Conservation (phyloP, 2,329 filamentous ascomycete genomes). For the Aspergillus sp. region DNA sequence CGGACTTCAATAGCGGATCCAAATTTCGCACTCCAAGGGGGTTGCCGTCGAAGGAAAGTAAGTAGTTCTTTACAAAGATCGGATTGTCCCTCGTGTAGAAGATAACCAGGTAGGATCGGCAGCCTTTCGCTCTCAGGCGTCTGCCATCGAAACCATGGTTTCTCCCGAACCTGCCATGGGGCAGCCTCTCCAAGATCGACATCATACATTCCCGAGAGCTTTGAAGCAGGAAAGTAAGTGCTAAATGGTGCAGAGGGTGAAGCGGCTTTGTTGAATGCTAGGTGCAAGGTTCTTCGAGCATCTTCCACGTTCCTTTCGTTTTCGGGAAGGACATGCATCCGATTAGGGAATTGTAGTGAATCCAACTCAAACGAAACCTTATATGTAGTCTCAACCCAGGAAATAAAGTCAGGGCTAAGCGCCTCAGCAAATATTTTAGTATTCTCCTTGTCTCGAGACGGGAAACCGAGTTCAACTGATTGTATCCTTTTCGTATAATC, state of each 20-base stretch:
- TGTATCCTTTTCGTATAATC: constrained; percentile 31
- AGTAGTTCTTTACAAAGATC: constrained; percentile 33
- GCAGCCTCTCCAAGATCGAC: constrained; percentile 24
- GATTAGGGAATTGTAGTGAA: constrained; percentile 18
- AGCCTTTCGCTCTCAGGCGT: constrained; percentile 21
- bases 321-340: constrained; percentile 35
- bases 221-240: constrained; percentile 34
- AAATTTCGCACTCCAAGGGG: neutral
- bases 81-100: constrained; percentile 32
- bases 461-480: constrained; percentile 29
- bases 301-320: constrained; percentile 32
- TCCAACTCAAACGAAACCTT: constrained; percentile 29
- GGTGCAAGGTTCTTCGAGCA: constrained; percentile 35
- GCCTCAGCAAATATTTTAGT: constrained; percentile 18
- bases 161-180: constrained; percentile 33
- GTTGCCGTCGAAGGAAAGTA: constrained; percentile 26
- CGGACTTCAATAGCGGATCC: constrained; percentile 16
- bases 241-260: constrained; percentile 29
- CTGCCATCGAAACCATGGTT: constrained; percentile 41
- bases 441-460: constrained; percentile 13
- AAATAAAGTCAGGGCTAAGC: constrained; percentile 28
- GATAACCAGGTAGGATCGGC: constrained; percentile 19
- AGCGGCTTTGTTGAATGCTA: constrained; percentile 26
- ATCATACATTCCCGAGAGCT: constrained; percentile 26
- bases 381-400: constrained; percentile 34